A percentile compares a stretch with the other conserved stretches of the same genome.
phyloP scores from a whole-genome alignment of 2,329 filamentous ascomycete species.

The Fusarium circinatum region DNA sequence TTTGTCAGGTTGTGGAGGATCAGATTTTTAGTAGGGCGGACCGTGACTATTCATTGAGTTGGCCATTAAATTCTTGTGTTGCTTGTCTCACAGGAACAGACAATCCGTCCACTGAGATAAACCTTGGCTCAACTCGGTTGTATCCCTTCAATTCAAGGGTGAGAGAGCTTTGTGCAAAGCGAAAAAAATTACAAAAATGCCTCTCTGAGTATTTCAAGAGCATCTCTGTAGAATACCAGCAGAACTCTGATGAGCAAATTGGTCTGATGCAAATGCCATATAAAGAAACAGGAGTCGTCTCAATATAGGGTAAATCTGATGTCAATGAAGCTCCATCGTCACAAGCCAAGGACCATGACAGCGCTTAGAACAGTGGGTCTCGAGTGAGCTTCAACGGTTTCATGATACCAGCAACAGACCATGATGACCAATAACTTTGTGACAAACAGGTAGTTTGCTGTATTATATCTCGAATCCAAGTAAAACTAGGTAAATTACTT shows the following conservation, averaged over 20 bases:
- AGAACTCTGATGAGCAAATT: fast-evolving
- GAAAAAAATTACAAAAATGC: background rate
- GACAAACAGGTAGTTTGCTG: fast-evolving
- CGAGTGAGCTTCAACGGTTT: background rate
- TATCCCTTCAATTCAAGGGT: background rate
- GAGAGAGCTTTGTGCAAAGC: background rate
- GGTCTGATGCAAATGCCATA: background rate
- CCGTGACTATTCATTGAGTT: background rate
- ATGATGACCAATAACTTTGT: background rate
- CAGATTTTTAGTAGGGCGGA: fast-evolving
- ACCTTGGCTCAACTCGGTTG: fast-evolving
- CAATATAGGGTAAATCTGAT: background rate
- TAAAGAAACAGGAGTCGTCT: background rate
- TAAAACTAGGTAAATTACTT: fast-evolving
- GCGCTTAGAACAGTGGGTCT: conserved; percentile 10
- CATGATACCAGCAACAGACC: background rate
- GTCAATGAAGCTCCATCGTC: conserved; percentile 1
- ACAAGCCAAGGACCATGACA: conserved; percentile 4
- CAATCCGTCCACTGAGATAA: background rate
- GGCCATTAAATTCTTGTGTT: background rate
- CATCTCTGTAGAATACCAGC: fast-evolving
- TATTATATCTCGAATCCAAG: fast-evolving
- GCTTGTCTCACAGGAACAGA: background rate
- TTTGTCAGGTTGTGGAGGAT: too few species aligned
- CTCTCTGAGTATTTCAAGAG: fast-evolving